Conservation (phyloP, 306 rosid species). For the Fagus crenata region DNA sequence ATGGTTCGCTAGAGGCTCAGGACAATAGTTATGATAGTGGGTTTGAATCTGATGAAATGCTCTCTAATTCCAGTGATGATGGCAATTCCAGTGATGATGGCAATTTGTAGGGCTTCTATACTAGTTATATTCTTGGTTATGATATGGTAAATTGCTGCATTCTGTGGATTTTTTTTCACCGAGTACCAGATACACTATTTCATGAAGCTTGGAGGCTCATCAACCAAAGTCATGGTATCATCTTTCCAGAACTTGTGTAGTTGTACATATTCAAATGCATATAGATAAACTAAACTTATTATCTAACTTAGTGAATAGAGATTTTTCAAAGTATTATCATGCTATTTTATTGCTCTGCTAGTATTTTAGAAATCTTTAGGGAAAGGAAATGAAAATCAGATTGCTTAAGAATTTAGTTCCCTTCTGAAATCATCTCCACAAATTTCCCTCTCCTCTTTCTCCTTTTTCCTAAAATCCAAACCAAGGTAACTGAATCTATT, state of each 20-base stretch:
- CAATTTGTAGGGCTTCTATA: not conserved
- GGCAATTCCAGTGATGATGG: not conserved
- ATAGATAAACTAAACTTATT: not conserved
- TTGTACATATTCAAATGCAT: not conserved
- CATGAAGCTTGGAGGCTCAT: not conserved
- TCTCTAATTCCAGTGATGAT: conserved; percentile 17
- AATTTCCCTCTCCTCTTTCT: too few relatives aligned
- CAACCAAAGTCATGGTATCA: not conserved
- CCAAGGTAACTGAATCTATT: not conserved
- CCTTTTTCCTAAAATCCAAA: not conserved
- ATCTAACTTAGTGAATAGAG: not conserved
- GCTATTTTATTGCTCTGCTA: not conserved
- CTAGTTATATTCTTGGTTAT: not conserved
- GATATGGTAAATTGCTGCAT: not conserved
- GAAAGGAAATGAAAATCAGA: not conserved
- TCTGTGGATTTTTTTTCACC: not conserved
- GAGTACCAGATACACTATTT: not conserved
- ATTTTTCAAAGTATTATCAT: not conserved
- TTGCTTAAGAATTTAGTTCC: not conserved
- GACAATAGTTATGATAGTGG: conserved; percentile 51
- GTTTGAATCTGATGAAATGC: conserved; percentile 50
- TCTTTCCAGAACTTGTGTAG: not conserved
- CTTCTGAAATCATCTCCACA: too few relatives aligned
- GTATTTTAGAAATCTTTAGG: not conserved
- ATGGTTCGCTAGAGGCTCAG: conserved; percentile 34